Percentiles rank a stretch among this genome's conserved stretches.
phyloP scores from a whole-genome alignment of 129 eudicot genomes.

The Flaveria ramosissima region DNA sequence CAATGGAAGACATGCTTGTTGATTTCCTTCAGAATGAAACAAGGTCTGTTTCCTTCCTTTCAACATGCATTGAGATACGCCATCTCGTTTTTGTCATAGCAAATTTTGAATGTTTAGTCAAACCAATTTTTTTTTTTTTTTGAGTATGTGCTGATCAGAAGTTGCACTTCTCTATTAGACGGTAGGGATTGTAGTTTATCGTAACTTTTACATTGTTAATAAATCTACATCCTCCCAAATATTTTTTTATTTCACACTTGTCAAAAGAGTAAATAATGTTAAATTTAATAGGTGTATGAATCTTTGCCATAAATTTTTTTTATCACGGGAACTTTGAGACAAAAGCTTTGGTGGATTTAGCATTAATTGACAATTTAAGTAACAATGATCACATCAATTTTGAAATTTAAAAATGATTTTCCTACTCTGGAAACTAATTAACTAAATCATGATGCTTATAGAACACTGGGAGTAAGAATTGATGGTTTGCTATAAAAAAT shows the following conservation, averaged over 20 bases:
- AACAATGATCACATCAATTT: neutral
- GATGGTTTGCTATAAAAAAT: neutral
- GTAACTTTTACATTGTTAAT: neutral
- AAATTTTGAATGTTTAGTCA: neutral
- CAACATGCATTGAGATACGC: neutral
- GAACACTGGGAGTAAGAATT: neutral
- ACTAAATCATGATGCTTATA: neutral
- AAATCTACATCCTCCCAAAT: neutral
- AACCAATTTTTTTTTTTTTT: neutral
- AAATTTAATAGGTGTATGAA: neutral
- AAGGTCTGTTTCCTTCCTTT: slow-evolving; percentile 46
- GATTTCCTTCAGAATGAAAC: slow-evolving; percentile 63
- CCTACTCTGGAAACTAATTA: neutral
- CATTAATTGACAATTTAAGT: neutral
- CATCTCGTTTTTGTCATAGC: neutral
- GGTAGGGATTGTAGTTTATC: neutral
- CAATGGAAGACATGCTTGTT: slow-evolving; percentile 71
- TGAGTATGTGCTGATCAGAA: neutral
- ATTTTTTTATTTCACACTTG: neutral
- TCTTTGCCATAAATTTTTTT: neutral
- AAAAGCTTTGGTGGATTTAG: neutral
- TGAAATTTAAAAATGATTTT: slow-evolving; percentile 1
- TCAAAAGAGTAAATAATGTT: slow-evolving; percentile 10
- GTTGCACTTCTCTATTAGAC: neutral
- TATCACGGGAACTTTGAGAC: neutral